Base-by-base conservation (phyloP, 2,329 filamentous ascomycete species). In the Aspergillus pseudonomiae region DNA sequence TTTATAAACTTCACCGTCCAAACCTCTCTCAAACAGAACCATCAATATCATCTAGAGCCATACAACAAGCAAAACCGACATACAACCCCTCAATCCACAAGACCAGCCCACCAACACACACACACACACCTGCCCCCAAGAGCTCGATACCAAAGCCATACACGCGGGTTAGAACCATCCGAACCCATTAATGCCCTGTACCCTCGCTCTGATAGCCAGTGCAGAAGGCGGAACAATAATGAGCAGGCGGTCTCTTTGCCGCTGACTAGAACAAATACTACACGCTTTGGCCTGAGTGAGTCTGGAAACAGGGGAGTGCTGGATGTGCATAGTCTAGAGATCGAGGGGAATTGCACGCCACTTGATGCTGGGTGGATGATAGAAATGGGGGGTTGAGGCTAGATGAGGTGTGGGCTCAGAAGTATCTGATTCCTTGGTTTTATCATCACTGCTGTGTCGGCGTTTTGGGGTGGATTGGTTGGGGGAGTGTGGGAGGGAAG, bases 351-450 rank as follows among this genome's bases (percentile, higher is more conserved):
- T 39, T 21, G 34, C 19, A 21, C 16, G 34, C 26, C 52, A 24
- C 30, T 26, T 21, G n/a, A 55, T 26, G 52, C 52, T 55, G 52
- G 36, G 24, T 61, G 55, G 54, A 57, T 53, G 32, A 32, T 67
- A 62, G 46, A 63, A 48, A 64, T 57, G 53, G 55, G 64, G 28
- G 21, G 30, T 45, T 43, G 54, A 52, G 36, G 56, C 57, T 57
- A 36, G 41, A 30, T 32, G 45, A 61, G 57, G 59, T 65, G 59
- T 56, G 68, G 67, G 71, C 73, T 79, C 77, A 70, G 75, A 79
- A 79, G 77, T 79, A 79, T 79, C 77, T 79, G 76, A 73, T 74
- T 41, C 73, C 70, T 67, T 52, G 69, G 64, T 71, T 71, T 66
- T 76, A 75, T 79, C 77, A 78, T 79, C 77, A 79, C 72, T 62